Conservation (phyloP, 306 rosid species). For the Biancaea sappan region DNA sequence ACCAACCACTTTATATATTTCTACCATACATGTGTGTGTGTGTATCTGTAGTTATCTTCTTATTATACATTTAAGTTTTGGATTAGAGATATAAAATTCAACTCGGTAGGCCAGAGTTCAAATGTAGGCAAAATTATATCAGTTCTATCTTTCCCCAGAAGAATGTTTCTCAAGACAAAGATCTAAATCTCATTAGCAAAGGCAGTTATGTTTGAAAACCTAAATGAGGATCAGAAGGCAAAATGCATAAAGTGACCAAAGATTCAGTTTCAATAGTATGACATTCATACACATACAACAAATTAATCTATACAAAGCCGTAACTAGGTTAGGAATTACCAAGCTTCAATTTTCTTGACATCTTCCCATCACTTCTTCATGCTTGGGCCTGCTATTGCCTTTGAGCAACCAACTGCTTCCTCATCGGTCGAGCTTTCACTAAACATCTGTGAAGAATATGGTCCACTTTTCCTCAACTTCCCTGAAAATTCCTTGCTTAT, state of each 20-base stretch:
- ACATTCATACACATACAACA: conserved; percentile 32
- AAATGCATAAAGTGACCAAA: conserved; percentile 14
- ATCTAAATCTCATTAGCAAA: not conserved
- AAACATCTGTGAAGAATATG: conserved; percentile 52
- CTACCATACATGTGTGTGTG: not conserved
- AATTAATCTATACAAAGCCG: conserved; percentile 40
- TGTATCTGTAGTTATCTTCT: not conserved
- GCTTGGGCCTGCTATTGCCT: conserved; percentile 49
- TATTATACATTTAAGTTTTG: not conserved
- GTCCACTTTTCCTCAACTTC: conserved; percentile 56
- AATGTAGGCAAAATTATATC: not conserved
- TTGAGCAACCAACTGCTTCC: conserved; percentile 60
- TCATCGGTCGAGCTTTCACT: conserved; percentile 55
- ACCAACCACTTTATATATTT: too few relatives aligned
- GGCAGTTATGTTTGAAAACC: not conserved
- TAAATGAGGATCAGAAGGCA: conserved; percentile 9
- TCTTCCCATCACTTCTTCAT: conserved; percentile 43
- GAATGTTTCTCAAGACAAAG: not conserved
- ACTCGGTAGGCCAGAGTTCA: not conserved
- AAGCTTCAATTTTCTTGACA: conserved; percentile 30
- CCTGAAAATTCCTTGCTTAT: conserved; percentile 67
- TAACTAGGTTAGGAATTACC: conserved; percentile 32
- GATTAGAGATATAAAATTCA: not conserved
- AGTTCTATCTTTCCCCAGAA: conserved; percentile 32
- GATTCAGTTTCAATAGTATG: conserved; percentile 12